Conservation (phyloP, 179 eudicot species). For the Sideroxylon spinosum region DNA sequence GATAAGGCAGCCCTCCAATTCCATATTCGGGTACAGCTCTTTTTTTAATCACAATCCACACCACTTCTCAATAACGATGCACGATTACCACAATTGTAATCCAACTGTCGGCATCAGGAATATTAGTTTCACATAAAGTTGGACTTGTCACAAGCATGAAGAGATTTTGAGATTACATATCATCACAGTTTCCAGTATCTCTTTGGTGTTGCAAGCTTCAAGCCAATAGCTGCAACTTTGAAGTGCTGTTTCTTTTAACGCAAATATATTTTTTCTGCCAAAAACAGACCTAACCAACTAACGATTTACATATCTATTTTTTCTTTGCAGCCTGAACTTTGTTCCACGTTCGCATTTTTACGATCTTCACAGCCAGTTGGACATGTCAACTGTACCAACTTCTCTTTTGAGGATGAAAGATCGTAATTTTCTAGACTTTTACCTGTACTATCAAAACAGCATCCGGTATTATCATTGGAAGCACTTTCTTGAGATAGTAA, state of each 20-base stretch:
- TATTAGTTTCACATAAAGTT: slow-evolving; percentile 4
- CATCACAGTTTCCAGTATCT: slow-evolving; percentile 4
- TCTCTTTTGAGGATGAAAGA: neutral
- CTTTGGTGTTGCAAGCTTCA: slow-evolving; percentile 12
- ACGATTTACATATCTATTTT: neutral
- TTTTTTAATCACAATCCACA: neutral
- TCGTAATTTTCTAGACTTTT: neutral
- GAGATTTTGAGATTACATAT: neutral
- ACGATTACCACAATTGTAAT: neutral
- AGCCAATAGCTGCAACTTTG: slow-evolving; percentile 6
- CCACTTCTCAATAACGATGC: neutral
- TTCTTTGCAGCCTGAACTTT: neutral
- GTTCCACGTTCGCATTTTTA: neutral
- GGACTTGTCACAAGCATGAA: neutral
- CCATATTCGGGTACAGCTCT: neutral
- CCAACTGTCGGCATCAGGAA: neutral
- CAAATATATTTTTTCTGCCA: neutral
- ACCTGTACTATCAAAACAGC: neutral
- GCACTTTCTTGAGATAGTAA: too few species aligned
- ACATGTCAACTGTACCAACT: neutral
- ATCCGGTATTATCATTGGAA: neutral
- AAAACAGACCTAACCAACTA: neutral
- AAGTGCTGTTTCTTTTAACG: neutral
- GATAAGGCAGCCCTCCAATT: neutral
- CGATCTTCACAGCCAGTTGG: neutral